These are phyloP conservation scores for Peniophora sp. DNA, from an alignment of 1,284 basidiomycete species.

Conservation along the genomic window DNA sequence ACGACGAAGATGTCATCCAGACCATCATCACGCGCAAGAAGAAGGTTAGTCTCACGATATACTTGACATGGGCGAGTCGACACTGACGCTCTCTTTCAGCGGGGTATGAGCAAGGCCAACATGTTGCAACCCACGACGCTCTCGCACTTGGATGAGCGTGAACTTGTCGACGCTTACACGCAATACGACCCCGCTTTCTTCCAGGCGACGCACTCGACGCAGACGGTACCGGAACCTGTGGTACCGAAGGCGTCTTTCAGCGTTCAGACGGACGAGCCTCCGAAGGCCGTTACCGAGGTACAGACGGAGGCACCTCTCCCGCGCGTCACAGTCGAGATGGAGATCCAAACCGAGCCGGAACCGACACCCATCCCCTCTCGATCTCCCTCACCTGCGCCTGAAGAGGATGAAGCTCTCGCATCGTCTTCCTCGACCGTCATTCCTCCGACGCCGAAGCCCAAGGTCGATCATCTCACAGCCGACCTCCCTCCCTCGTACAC, in stretches of 20 bases:
- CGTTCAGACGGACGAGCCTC: constrained; percentile 21
- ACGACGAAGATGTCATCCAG: constrained; percentile 69
- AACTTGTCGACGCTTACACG: constrained; percentile 60
- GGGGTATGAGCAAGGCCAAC: constrained; percentile 36
- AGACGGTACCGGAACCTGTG: constrained; percentile 29
- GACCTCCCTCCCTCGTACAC: constrained; percentile 69
- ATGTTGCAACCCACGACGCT: too few species aligned
- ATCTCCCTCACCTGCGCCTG: constrained; percentile 23
- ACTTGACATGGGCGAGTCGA: constrained; percentile 1
- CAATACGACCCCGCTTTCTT: constrained; percentile 57
- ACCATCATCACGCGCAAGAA: constrained; percentile 77
- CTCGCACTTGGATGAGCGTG: constrained; percentile 47
- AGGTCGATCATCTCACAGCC: constrained; percentile 22
- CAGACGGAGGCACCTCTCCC: constrained; percentile 26
- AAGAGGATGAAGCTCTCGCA: constrained; percentile 45
- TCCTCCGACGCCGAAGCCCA: constrained; percentile 56
- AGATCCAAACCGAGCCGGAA: constrained; percentile 36
- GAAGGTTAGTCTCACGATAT: constrained; percentile 36
- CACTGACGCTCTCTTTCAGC: constrained; percentile 30
- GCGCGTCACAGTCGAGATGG: constrained; percentile 29
- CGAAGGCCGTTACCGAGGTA: constrained; percentile 24
- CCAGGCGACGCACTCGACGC: constrained; percentile 24
- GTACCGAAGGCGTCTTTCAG: constrained; percentile 15
- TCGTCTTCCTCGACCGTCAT: constrained; percentile 65
- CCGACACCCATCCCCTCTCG: constrained; percentile 24